A percentile compares a stretch with the other conserved stretches of the same genome.
Conservation (phyloP, 1,284 basidiomycete species). For the Lentinula novae-zelandiae region DNA sequence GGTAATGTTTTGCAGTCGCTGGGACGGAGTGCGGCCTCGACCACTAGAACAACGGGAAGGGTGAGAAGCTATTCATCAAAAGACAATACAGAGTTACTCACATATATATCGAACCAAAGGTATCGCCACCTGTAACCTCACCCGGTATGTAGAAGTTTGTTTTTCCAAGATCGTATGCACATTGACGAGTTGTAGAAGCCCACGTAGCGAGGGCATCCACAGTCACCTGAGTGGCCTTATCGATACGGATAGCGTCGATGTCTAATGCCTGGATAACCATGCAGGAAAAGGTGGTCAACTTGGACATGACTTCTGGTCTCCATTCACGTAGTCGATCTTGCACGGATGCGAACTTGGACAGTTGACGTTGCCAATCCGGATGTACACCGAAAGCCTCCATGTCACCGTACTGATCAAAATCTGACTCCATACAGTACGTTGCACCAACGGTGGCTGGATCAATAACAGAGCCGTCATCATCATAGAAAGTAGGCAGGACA, state of each 20-base stretch:
- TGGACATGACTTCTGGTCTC: constrained; percentile 46
- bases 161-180: constrained; percentile 71
- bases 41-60: constrained; percentile 43
- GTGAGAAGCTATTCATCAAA: not conserved
- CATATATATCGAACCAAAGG: constrained; percentile 84
- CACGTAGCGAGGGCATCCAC: constrained; percentile 77
- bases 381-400: constrained; percentile 96
- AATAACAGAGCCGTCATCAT: constrained; percentile 52
- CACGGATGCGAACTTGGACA: constrained; percentile 91
- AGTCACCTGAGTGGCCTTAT: constrained; percentile 89
- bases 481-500: constrained; percentile 73
- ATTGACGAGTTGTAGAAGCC: constrained; percentile 69
- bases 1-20: constrained; percentile 62
- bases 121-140: constrained; percentile 93
- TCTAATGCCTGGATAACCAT: constrained; percentile 84
- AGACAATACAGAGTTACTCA: constrained; percentile 33
- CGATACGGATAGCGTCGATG: constrained; percentile 89
- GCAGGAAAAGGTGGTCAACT: constrained; percentile 77
- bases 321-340: constrained; percentile 89
- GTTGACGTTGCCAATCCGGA: constrained; percentile 89
- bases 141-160: constrained; percentile 86
- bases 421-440: constrained; percentile 73
- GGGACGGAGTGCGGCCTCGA: constrained; percentile 77
- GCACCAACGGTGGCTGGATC: constrained; percentile 51
- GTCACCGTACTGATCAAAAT: constrained; percentile 93